Conservation (phyloP, 805 yeast species). For the Millerozyma miso region DNA sequence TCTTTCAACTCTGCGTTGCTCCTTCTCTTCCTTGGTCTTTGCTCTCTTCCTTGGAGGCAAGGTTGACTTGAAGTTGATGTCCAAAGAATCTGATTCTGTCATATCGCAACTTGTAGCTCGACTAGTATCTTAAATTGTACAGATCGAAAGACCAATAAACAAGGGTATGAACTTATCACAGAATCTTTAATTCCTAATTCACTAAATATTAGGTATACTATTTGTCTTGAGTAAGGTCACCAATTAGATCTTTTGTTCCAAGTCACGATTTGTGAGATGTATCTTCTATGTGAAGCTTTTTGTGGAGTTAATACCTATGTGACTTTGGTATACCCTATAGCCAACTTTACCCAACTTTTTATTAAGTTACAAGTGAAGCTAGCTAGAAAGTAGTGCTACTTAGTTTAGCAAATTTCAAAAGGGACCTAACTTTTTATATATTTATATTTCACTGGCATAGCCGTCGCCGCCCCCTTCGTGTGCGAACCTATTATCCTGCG, state of each 20-base stretch:
- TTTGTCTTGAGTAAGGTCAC: too few relatives aligned
- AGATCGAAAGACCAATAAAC: too few relatives aligned
- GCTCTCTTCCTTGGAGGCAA: conserved; percentile 96
- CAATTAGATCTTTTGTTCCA: too few relatives aligned
- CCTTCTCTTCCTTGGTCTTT: conserved; percentile 93
- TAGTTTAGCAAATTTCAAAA: not conserved
- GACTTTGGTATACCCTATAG: not conserved
- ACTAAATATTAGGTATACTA: too few relatives aligned
- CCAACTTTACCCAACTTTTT: not conserved
- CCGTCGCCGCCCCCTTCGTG: not conserved
- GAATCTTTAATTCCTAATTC: too few relatives aligned
- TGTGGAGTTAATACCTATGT: too few relatives aligned
- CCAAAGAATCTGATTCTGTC: conserved; percentile 3
- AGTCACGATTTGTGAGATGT: too few relatives aligned
- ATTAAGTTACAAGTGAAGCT: not conserved
- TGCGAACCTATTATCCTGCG: not conserved
- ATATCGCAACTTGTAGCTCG: too few relatives aligned
- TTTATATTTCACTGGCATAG: not conserved
- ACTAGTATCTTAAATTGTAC: too few relatives aligned
- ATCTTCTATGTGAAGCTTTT: too few relatives aligned
- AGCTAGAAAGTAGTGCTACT: not conserved
- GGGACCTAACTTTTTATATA: not conserved
- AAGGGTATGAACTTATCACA: too few relatives aligned
- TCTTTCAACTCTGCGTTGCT: conserved; percentile 90
- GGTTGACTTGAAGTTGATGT: conserved; percentile 35